These are phyloP conservation scores for Ogataea nitratoaversa DNA, from an alignment of 805 yeast genomes.

Conservation along the genomic window DNA sequence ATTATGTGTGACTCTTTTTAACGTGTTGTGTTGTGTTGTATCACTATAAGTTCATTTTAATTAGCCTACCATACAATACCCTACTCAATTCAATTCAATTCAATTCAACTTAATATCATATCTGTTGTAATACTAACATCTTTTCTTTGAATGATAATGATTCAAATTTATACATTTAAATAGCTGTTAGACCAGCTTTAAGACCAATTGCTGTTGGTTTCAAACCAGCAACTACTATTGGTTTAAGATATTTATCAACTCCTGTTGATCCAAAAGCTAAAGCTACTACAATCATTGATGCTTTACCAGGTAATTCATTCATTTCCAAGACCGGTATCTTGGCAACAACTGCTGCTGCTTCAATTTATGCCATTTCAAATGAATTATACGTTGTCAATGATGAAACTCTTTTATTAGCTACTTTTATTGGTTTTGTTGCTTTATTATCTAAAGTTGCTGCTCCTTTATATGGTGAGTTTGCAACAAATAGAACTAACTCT, in stretches of 20 bases:
- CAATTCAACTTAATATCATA: too few relatives aligned
- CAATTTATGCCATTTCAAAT: slow-evolving; percentile 89
- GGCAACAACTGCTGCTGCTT: slow-evolving; percentile 93
- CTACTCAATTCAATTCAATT: too few relatives aligned
- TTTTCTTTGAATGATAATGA: too few relatives aligned
- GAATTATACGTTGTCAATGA: slow-evolving; percentile 91
- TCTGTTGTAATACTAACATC: too few relatives aligned
- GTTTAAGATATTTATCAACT: slow-evolving; percentile 58
- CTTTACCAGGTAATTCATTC: slow-evolving; percentile 86
- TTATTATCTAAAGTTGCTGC: slow-evolving; percentile 83
- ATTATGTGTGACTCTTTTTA: too few relatives aligned
- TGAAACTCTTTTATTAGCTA: slow-evolving; percentile 79
- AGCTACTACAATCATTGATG: slow-evolving; percentile 85
- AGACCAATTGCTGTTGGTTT: slow-evolving; percentile 5
- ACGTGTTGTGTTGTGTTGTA: too few relatives aligned
- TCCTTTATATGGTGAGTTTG: slow-evolving; percentile 93
- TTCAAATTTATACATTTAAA: too few relatives aligned
- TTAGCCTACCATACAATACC: too few relatives aligned
- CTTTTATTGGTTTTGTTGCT: slow-evolving; percentile 73
- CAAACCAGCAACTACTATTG: slow-evolving; percentile 30
- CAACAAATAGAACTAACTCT: slow-evolving; percentile 68
- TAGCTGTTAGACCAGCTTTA: slow-evolving; percentile 33
- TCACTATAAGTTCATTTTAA: too few relatives aligned
- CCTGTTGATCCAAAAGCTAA: slow-evolving; percentile 84
- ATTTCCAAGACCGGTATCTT: slow-evolving; percentile 91